These are phyloP conservation scores for Wickerhamomyces strasburgensis DNA, from an alignment of 805 yeast genomes.

Conservation along the genomic window DNA sequence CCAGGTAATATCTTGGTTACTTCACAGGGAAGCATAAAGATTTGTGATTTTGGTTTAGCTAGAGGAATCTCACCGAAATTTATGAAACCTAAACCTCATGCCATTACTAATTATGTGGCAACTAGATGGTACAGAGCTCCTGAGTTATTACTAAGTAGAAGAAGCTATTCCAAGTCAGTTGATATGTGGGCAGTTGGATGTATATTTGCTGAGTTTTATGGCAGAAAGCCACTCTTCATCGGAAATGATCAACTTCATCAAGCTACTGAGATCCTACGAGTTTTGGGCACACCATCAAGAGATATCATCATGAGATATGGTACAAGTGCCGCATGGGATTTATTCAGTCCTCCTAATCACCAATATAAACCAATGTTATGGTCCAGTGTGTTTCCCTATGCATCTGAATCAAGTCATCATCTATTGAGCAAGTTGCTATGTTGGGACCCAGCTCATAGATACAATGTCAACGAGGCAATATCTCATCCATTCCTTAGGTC, in stretches of 20 bases:
- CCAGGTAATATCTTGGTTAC: conserved; percentile 86
- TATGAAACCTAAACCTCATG: conserved; percentile 31
- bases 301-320: conserved; percentile 40
- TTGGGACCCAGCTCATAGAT: conserved; percentile 60
- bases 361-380: conserved; percentile 41
- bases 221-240: conserved; percentile 72
- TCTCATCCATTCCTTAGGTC: conserved; percentile 48
- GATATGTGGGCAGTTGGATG: conserved; percentile 97
- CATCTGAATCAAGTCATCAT: conserved; percentile 44
- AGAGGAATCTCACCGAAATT: conserved; percentile 53
- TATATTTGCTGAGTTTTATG: conserved; percentile 78
- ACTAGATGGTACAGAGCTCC: conserved; percentile 97
- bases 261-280: conserved; percentile 57
- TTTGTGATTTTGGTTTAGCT: conserved; percentile 93
- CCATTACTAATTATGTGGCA: conserved; percentile 83
- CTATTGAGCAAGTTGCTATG: conserved; percentile 50
- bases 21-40: conserved; percentile 67
- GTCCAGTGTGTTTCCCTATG: conserved; percentile 58
- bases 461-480: conserved; percentile 51
- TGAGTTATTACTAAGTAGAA: conserved; percentile 65
- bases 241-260: conserved; percentile 75
- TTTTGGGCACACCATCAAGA: conserved; percentile 66
- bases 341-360: conserved; percentile 39
- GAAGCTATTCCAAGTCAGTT: conserved; percentile 58
- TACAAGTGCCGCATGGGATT: conserved; percentile 41